phyloP scores from a whole-genome alignment of 306 rosid species.

The Cicer chorassanicum region DNA sequence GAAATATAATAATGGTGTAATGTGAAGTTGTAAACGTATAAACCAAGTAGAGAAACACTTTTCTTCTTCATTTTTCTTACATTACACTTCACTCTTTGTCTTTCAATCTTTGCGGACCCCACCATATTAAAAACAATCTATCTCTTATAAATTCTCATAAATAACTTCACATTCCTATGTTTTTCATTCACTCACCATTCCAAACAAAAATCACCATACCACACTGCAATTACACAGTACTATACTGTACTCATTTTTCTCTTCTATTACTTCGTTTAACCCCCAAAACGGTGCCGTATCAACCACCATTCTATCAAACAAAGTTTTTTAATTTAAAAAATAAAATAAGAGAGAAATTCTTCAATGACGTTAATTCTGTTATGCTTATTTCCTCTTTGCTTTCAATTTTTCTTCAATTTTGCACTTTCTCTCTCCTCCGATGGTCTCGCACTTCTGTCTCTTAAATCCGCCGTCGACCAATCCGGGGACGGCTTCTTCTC shows the following conservation, averaged over 20 bases:
- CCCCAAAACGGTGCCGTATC: conserved; percentile 30
- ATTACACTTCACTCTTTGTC: conserved; percentile 60
- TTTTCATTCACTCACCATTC: conserved; percentile 10
- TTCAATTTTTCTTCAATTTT: conserved; percentile 28
- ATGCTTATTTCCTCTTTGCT: background rate
- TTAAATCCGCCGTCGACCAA: conserved; percentile 78
- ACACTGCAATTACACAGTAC: background rate
- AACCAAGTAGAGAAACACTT: background rate
- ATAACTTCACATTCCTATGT: conserved; percentile 14
- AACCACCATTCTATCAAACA: background rate
- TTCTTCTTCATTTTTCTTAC: conserved; percentile 53
- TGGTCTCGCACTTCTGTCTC: conserved; percentile 84
- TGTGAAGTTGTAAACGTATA: background rate
- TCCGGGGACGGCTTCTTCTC: conserved; percentile 54
- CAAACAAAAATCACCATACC: no score
- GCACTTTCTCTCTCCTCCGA: conserved; percentile 68
- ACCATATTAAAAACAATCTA: conserved; percentile 52
- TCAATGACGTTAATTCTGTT: conserved; percentile 34
- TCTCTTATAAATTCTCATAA: conserved; percentile 19
- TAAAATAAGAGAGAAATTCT: background rate
- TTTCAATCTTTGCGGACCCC: conserved; percentile 43
- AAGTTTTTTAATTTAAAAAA: background rate
- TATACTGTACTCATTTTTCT: background rate
- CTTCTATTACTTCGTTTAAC: background rate
- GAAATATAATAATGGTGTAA: no score